Evolutionary conservation across 192 early-diverging fungal genomes (phyloP), one percentile per base, ranked within the genome.

Genomic region (Podila horticola): DNA sequence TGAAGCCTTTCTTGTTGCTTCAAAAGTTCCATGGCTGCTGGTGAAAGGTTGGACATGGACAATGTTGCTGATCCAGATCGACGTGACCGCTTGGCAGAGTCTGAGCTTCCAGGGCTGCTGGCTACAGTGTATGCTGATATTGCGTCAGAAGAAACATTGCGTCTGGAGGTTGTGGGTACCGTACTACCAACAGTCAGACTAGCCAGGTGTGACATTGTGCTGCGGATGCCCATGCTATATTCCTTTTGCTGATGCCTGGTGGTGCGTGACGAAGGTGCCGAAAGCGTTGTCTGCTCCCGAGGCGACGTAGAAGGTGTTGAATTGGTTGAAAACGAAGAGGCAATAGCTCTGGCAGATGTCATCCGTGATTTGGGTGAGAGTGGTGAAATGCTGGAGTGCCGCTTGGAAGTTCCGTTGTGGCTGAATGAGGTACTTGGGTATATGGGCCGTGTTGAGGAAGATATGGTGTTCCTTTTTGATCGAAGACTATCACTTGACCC

Each of bases 221-320:
- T 79, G 33, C 70, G 59, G 28, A 79, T 60, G 36, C 30, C 29
- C 1, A 63, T n/a, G 30, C 70, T 72, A 24, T 71, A 72, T 36
- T 79, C 75, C 50, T 64, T 79, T 31, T 72, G 75, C 28, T 72
- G 69, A 28, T 67, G 69, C 24, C 58, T 65, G n/a, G 59, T 28
- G 9, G 64, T 49, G n/a, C 70, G 62, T 31, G 75, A 20, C 11
- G 33, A 62, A 1, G 70, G 15, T 5, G 63, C 26, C 12, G 45
- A 34, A 5, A 48, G 24, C 7, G 52, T 13, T 3, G 50, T 33
- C 19, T 30, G 61, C 28, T 72, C 70, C 7, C 57, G 60, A 22
- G 77, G 69, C 38, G 77, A 81, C 3, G 77, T 69, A 9, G 70
- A 73, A 1, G 77, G 71, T 1, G 77, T 79, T n/a, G 70, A 81